Conservation (phyloP, 2,329 filamentous ascomycete species). For the Pleoardoris graminearum region DNA sequence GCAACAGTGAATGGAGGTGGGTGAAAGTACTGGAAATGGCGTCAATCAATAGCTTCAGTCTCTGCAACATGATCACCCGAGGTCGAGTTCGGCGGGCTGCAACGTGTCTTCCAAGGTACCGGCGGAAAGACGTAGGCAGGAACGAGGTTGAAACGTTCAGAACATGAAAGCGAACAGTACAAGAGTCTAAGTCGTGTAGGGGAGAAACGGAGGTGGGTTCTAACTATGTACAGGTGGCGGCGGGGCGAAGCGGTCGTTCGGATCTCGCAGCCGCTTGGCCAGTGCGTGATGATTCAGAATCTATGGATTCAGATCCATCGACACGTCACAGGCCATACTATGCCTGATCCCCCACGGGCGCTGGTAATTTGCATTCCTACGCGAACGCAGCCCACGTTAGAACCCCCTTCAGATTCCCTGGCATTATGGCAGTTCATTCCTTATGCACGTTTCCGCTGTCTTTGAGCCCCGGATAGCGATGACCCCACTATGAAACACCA, state of each 20-base stretch:
- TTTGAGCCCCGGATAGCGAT: slow-evolving; percentile 11
- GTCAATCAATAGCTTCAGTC: slow-evolving; percentile 34
- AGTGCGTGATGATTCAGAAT: slow-evolving; percentile 3
- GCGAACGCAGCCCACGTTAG: background rate
- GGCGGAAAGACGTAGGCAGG: background rate
- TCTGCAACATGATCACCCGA: slow-evolving; percentile 37
- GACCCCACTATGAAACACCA: slow-evolving; percentile 9
- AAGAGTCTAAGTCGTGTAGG: background rate
- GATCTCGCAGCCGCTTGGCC: slow-evolving; percentile 1
- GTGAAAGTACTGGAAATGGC: slow-evolving; percentile 31
- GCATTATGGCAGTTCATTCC: background rate
- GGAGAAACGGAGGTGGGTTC: background rate
- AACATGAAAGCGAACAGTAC: background rate
- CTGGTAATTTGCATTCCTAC: background rate
- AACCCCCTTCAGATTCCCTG: background rate
- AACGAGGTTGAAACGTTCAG: background rate
- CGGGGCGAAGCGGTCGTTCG: background rate
- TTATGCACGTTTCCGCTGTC: background rate
- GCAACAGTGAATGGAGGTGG: slow-evolving; percentile 5
- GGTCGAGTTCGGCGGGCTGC: slow-evolving; percentile 4
- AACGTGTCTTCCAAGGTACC: slow-evolving; percentile 5
- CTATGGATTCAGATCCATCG: no score
- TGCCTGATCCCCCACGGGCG: background rate
- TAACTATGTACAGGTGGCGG: background rate
- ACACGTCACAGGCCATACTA: background rate